Conservation (phyloP, 805 yeast genomes). For the Metschnikowia matae region DNA sequence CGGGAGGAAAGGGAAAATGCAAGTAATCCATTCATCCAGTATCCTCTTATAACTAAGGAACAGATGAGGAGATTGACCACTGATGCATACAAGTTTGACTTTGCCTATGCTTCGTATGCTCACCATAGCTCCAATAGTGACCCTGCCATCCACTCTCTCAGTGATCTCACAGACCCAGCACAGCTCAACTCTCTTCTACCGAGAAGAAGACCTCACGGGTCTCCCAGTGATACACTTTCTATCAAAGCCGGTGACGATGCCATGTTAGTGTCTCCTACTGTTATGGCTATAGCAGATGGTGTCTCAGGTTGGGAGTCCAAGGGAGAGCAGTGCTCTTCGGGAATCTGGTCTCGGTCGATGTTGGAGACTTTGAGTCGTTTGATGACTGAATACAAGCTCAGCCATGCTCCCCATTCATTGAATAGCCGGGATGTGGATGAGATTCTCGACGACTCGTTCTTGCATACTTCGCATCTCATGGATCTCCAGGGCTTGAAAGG, state of each 20-base stretch:
- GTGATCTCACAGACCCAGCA: conserved; percentile 49
- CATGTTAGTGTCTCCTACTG: conserved; percentile 49
- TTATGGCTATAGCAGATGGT: conserved; percentile 54
- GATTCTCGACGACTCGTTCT: conserved; percentile 44
- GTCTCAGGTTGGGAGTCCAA: conserved; percentile 53
- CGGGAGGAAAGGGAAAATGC: conserved; percentile 19
- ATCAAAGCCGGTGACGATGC: conserved; percentile 57
- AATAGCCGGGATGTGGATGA: conserved; percentile 39
- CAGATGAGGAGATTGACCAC: conserved; percentile 34
- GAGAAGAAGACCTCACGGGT: conserved; percentile 48
- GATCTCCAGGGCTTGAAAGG: conserved; percentile 45
- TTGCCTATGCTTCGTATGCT: conserved; percentile 43
- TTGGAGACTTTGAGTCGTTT: conserved; percentile 47
- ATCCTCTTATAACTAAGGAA: conserved; percentile 38
- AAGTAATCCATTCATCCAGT: conserved; percentile 35
- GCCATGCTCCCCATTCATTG: conserved; percentile 36
- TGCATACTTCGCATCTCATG: conserved; percentile 49
- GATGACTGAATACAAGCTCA: conserved; percentile 41
- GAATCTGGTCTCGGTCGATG: conserved; percentile 51
- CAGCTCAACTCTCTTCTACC: conserved; percentile 44
- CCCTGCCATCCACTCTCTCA: conserved; percentile 44
- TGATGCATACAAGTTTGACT: conserved; percentile 37
- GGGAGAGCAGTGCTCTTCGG: conserved; percentile 40
- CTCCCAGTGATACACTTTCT: conserved; percentile 49
- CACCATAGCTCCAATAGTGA: conserved; percentile 40